These are phyloP conservation scores for Geum urbanum DNA, from an alignment of 306 rosid species.

Conservation along the genomic window DNA sequence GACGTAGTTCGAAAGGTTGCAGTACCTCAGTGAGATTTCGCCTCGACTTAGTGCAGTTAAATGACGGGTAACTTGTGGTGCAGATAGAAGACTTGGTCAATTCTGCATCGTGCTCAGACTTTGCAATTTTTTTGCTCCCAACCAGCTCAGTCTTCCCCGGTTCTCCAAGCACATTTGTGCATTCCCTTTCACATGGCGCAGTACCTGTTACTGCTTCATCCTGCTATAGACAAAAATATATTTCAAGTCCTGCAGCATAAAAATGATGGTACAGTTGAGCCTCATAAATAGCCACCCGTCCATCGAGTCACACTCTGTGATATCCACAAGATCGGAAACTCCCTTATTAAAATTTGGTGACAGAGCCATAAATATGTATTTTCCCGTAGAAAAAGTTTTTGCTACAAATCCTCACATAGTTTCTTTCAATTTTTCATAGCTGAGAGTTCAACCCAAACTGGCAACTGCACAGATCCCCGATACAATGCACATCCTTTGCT, in stretches of 20 bases:
- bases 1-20: slow-evolving; percentile 1
- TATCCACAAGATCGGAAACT: no score
- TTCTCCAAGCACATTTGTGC: slow-evolving; percentile 12
- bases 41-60: slow-evolving; percentile 57
- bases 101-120: slow-evolving; percentile 49
- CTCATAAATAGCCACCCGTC: no score
- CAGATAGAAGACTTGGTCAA: slow-evolving; percentile 28
- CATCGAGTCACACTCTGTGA: no score
- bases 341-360: slow-evolving; percentile 26
- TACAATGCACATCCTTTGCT: background rate
- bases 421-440: background rate
- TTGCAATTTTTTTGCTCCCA: slow-evolving; percentile 20
- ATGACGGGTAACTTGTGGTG: slow-evolving; percentile 33
- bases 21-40: slow-evolving; percentile 77
- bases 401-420: background rate
- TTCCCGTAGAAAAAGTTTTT: background rate
- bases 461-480: background rate
- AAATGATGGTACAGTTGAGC: slow-evolving; percentile 21
- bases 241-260: slow-evolving; percentile 52
- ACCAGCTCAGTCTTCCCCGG: slow-evolving; percentile 27
- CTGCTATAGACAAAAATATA: slow-evolving; percentile 62
- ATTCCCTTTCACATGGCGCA: slow-evolving; percentile 33
- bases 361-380: slow-evolving; percentile 17
- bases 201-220: slow-evolving; percentile 41
- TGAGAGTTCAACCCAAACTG: background rate